These are phyloP conservation scores for Colletotrichum agaves DNA, from an alignment of 2,329 filamentous ascomycete genomes.

Conservation along the genomic window DNA sequence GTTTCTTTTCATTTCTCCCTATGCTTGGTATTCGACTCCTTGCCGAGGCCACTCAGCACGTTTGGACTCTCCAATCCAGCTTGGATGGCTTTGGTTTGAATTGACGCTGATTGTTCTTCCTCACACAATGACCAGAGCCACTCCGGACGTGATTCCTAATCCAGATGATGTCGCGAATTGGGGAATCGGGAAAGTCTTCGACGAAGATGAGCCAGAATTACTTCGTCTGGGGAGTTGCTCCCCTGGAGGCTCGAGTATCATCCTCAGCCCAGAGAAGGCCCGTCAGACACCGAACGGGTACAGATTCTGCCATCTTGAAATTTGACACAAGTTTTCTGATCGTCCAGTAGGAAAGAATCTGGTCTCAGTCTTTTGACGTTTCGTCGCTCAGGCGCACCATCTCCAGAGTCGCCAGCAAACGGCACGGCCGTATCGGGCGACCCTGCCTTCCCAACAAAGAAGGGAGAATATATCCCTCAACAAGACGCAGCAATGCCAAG, in stretches of 20 bases:
- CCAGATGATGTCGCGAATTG: slow-evolving; percentile 9
- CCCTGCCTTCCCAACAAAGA: too few species aligned
- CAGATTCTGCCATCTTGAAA: too few species aligned
- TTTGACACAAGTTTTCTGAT: background rate
- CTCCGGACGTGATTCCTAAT: background rate
- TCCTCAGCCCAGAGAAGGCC: background rate
- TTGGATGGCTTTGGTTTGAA: background rate
- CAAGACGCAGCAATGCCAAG: background rate
- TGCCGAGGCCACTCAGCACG: background rate
- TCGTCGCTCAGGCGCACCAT: slow-evolving; percentile 12
- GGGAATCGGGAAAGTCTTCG: slow-evolving; percentile 19
- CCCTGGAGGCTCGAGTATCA: slow-evolving; percentile 12
- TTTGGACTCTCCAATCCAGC: background rate
- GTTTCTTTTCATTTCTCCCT: slow-evolving; percentile 27
- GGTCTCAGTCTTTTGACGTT: background rate
- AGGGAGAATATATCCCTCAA: background rate
- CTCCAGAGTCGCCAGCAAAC: slow-evolving; percentile 6
- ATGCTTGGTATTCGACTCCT: background rate
- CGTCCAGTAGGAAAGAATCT: background rate
- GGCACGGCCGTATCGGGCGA: background rate
- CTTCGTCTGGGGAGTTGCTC: background rate
- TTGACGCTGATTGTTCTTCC: background rate
- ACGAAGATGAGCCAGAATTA: background rate
- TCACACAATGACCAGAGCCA: background rate
- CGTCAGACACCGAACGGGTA: background rate